These are phyloP conservation scores for Tubosaeta brunneosetosa DNA, from an alignment of 768 basidiomycete genomes.

Conservation along the genomic window DNA sequence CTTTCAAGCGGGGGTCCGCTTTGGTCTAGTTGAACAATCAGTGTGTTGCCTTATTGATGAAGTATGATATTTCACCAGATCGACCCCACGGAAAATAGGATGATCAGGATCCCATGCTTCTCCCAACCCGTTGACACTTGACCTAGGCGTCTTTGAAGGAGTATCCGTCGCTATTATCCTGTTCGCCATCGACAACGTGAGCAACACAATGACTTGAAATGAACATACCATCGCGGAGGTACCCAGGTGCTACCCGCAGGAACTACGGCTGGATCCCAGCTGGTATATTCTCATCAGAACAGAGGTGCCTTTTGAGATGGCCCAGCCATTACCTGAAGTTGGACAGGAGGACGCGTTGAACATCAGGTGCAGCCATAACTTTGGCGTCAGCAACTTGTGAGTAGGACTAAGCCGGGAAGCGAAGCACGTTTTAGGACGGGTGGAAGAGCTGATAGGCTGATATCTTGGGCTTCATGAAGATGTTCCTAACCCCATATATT, in stretches of 20 bases:
- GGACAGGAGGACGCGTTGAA: constrained; percentile 12
- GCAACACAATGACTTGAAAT: not conserved
- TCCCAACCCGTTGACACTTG: constrained; percentile 18
- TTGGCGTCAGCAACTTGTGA: too few species aligned
- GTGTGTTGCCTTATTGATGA: not conserved
- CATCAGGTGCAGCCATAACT: constrained; percentile 21
- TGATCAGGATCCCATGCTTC: constrained; percentile 19
- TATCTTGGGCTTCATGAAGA: not conserved
- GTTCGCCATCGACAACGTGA: not conserved
- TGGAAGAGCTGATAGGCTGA: not conserved
- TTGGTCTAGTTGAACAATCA: constrained; percentile 15
- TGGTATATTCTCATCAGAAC: constrained; percentile 3
- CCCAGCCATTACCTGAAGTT: constrained; percentile 15
- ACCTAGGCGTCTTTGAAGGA: not conserved
- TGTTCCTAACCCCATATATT: not conserved
- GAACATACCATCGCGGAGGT: constrained; percentile 22
- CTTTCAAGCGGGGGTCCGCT: constrained; percentile 17
- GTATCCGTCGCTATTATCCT: constrained; percentile 21
- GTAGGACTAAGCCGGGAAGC: not conserved
- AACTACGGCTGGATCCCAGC: constrained; percentile 23
- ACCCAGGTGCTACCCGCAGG: constrained; percentile 24
- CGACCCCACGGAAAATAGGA: constrained; percentile 21
- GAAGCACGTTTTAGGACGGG: not conserved
- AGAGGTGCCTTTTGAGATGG: not conserved
- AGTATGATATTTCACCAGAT: constrained; percentile 13